Evolutionary conservation across 2,329 filamentous ascomycete genomes (phyloP).

Genomic region (Colletotrichum melonis): DNA sequence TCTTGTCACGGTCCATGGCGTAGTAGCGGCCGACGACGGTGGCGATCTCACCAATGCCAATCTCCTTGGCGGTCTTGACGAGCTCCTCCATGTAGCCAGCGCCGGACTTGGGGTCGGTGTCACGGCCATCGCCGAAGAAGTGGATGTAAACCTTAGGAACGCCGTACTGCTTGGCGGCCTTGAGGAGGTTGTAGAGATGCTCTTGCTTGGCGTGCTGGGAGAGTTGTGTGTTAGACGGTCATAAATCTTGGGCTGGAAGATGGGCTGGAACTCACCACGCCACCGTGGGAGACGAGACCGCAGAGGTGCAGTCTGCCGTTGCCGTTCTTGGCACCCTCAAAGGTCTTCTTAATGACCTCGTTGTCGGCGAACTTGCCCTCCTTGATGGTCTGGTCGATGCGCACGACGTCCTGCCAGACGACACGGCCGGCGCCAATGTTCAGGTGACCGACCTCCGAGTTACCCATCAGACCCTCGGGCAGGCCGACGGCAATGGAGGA

Average conservation of each 20-base stretch:
- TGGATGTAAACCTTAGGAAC: conserved; percentile 96
- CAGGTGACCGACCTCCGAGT: conserved; percentile 97
- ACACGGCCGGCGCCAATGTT: conserved; percentile 98
- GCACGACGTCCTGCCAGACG: conserved; percentile 98
- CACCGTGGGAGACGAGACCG: conserved; percentile 93
- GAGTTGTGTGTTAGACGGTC: not conserved
- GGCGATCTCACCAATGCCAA: conserved; percentile 87
- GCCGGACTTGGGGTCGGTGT: conserved; percentile 96
- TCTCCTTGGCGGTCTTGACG: conserved; percentile 82
- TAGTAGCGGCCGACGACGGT: conserved; percentile 97
- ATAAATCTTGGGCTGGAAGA: too few relatives aligned
- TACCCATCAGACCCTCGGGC: conserved; percentile 97
- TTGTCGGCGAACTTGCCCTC: conserved; percentile 82
- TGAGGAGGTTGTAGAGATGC: conserved; percentile 88
- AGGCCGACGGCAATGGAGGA: conserved; percentile 96
- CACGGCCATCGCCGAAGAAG: conserved; percentile 98
- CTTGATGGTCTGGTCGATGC: conserved; percentile 94
- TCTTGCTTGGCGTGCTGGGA: conserved; percentile 89
- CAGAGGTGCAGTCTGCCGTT: conserved; percentile 94
- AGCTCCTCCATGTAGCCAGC: conserved; percentile 89
- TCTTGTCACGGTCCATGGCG: conserved; percentile 99
- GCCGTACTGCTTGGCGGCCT: conserved; percentile 88
- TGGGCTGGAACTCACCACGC: conserved; percentile 72
- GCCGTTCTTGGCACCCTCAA: conserved; percentile 83
- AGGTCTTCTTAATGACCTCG: conserved; percentile 79